Evolutionary conservation across 2,329 filamentous ascomycete genomes (phyloP).

Genomic region (Diaporthe citriasiana): DNA sequence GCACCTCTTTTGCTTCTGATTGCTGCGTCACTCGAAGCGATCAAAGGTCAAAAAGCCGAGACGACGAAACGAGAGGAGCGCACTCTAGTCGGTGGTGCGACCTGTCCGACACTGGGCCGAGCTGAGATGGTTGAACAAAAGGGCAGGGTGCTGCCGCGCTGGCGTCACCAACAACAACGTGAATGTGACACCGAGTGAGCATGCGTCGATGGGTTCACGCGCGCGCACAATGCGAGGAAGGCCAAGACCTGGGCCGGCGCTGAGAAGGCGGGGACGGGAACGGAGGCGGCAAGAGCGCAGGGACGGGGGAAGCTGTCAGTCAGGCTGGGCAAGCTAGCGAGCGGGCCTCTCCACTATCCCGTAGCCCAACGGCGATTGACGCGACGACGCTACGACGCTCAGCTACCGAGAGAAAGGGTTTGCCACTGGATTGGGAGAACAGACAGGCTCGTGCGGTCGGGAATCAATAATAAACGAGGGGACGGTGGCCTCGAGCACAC

Average conservation of each 20-base stretch:
- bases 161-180: slow-evolving; percentile 29
- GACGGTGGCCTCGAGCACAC: background rate
- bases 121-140: slow-evolving; percentile 3
- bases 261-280: background rate
- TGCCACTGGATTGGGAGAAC: slow-evolving; percentile 8
- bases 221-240: background rate
- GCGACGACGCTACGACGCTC: slow-evolving; percentile 1
- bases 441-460: slow-evolving; percentile 16
- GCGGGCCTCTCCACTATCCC: slow-evolving; percentile 9
- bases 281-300: slow-evolving; percentile 10
- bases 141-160: slow-evolving; percentile 1
- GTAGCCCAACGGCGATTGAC: slow-evolving; percentile 11
- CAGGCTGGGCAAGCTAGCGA: slow-evolving; percentile 8
- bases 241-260: background rate
- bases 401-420: slow-evolving; percentile 5
- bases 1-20: slow-evolving; percentile 12
- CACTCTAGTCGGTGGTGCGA: background rate
- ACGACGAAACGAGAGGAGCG: background rate
- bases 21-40: slow-evolving; percentile 26
- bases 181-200: slow-evolving; percentile 15
- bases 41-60: background rate
- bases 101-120: slow-evolving; percentile 11
- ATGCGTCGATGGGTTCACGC: background rate
- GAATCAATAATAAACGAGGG: background rate
- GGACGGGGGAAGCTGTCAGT: slow-evolving; percentile 21